Evolutionary conservation across 345 rosid species (phyloP).

Genomic region (Physaria fendleri): DNA sequence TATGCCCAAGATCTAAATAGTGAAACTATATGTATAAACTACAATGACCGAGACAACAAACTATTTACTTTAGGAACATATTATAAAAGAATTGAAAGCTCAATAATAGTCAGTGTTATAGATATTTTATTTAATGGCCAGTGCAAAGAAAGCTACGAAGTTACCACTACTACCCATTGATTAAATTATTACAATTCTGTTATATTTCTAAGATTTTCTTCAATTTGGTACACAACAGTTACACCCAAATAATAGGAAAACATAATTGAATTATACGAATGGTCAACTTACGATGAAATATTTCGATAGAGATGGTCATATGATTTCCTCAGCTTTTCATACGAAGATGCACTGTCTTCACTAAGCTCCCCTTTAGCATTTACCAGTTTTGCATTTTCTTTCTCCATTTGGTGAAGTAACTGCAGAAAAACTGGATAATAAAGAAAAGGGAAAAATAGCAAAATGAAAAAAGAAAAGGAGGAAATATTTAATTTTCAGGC

Average conservation of each 20-base stretch:
- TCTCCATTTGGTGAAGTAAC: constrained; percentile 96
- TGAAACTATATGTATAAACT: neutral
- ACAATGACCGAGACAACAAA: neutral
- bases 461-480: constrained; percentile 8
- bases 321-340: constrained; percentile 95
- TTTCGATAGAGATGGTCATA: constrained; percentile 88
- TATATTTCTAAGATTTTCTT: constrained; percentile 5
- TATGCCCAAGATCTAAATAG: neutral
- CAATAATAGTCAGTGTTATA: neutral
- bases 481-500: constrained; percentile 3
- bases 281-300: constrained; percentile 74
- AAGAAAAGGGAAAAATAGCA: neutral
- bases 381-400: constrained; percentile 84
- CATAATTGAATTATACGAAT: constrained; percentile 7
- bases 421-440: constrained; percentile 14
- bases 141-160: constrained; percentile 16
- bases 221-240: constrained; percentile 2
- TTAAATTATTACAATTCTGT: neutral
- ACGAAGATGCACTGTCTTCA: constrained; percentile 79
- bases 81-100: neutral
- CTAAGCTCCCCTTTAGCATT: constrained; percentile 96
- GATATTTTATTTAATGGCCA: neutral
- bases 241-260: constrained; percentile 12
- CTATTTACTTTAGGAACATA: constrained; percentile 1
- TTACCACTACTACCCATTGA: neutral